Conservation (phyloP, 768 basidiomycete species). For the Leccinum longicurvipes region DNA sequence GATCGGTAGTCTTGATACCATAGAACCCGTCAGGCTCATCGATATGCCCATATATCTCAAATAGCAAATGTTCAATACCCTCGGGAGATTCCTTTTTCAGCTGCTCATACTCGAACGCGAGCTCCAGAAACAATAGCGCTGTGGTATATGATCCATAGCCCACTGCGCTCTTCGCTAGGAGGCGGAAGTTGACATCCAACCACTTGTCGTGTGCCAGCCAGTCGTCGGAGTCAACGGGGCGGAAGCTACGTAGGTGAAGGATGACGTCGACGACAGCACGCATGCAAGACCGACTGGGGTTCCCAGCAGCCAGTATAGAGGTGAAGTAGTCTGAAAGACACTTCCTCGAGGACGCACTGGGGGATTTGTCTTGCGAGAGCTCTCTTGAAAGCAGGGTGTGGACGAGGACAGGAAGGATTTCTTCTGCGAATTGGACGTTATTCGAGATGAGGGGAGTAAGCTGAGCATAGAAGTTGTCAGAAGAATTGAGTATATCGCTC, state of each 20-base stretch:
- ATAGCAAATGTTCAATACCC: constrained; percentile 67
- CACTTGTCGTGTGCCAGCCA: constrained; percentile 68
- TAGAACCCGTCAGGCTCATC: constrained; percentile 99
- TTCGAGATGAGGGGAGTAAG: constrained; percentile 55
- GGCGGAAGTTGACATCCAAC: constrained; percentile 71
- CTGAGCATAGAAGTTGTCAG: constrained; percentile 65
- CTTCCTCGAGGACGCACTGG: constrained; percentile 9
- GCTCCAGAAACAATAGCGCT: constrained; percentile 84
- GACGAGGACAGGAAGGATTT: constrained; percentile 72
- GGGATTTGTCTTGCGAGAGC: constrained; percentile 6
- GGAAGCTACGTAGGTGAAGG: constrained; percentile 75
- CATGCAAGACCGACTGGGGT: constrained; percentile 42
- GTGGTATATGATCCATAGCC: constrained; percentile 84
- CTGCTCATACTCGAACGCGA: constrained; percentile 53
- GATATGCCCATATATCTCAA: constrained; percentile 91
- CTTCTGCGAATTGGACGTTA: constrained; percentile 57
- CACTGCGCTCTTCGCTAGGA: constrained; percentile 73
- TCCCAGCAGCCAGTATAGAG: constrained; percentile 26
- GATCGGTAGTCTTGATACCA: constrained; percentile 77
- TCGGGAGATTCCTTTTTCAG: constrained; percentile 26
- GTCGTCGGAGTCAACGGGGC: constrained; percentile 35
- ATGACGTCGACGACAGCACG: constrained; percentile 68
- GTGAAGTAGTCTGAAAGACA: constrained; percentile 24
- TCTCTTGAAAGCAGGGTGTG: constrained; percentile 54
- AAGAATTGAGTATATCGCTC: constrained; percentile 51